phyloP scores from a whole-genome alignment of 139 green algal species.

The Chlorella sp. region DNA sequence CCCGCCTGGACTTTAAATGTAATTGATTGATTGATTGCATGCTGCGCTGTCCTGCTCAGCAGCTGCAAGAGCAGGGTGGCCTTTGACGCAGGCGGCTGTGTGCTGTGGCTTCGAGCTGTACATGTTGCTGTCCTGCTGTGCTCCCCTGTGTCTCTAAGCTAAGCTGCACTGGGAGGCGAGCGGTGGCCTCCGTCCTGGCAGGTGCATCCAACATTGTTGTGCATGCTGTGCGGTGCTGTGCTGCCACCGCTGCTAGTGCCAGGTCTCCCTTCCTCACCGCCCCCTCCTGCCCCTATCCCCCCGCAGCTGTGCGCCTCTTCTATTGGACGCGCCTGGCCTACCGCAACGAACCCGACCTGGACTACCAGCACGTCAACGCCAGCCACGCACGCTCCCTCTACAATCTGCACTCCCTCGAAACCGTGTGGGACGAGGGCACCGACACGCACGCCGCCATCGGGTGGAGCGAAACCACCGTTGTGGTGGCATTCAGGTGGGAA shows the following conservation, averaged over 20 bases:
- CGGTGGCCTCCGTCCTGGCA: too few relatives aligned
- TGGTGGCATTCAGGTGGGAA: conserved; percentile 14
- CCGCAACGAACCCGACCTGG: not conserved
- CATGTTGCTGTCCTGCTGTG: too few relatives aligned
- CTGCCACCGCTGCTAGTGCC: not conserved
- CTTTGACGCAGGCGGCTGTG: too few relatives aligned
- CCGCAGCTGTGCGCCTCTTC: conserved; percentile 6
- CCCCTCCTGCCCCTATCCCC: not conserved
- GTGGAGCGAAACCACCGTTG: not conserved
- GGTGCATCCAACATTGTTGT: too few relatives aligned
- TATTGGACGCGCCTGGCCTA: conserved; percentile 28
- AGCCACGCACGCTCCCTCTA: not conserved
- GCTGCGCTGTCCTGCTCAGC: too few relatives aligned
- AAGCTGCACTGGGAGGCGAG: not conserved
- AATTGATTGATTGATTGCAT: too few relatives aligned
- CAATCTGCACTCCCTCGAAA: not conserved
- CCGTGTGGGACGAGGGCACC: conserved; percentile 15
- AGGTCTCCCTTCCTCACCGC: not conserved
- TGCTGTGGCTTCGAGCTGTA: too few relatives aligned
- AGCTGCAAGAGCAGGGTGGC: too few relatives aligned
- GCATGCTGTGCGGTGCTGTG: too few relatives aligned
- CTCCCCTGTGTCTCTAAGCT: too few relatives aligned
- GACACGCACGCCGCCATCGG: conserved; percentile 26
- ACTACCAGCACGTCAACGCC: conserved; percentile 2
- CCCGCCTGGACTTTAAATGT: too few relatives aligned